phyloP scores from a whole-genome alignment of 2,329 filamentous ascomycete genomes.

The Gnomoniopsis sp. region DNA sequence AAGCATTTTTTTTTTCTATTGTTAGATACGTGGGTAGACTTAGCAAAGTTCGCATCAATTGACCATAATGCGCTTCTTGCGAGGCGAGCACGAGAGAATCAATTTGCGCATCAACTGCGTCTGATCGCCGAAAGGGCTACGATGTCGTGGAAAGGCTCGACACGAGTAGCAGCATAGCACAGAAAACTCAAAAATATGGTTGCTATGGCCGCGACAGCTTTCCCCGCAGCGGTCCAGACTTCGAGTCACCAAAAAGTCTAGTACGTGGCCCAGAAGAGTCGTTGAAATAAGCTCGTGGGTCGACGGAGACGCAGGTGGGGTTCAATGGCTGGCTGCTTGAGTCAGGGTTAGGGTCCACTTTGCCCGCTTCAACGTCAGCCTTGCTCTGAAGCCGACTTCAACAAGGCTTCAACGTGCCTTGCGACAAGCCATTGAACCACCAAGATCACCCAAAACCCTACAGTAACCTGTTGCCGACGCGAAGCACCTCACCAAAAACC shows the following conservation, averaged over 20 bases:
- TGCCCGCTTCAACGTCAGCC: not conserved
- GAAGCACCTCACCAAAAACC: not conserved
- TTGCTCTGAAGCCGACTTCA: not conserved
- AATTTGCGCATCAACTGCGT: too few species aligned
- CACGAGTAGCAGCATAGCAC: too few species aligned
- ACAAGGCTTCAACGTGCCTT: not conserved
- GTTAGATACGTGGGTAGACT: too few species aligned
- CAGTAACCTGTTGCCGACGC: not conserved
- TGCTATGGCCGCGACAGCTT: too few species aligned
- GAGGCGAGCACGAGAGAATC: too few species aligned
- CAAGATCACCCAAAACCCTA: not conserved
- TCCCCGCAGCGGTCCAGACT: too few species aligned
- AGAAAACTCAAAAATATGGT: not conserved
- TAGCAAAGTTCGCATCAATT: too few species aligned
- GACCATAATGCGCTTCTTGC: too few species aligned
- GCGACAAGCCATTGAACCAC: not conserved
- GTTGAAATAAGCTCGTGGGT: constrained; percentile 12
- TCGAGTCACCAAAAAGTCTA: not conserved
- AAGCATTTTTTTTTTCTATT: too few species aligned
- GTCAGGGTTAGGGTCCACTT: constrained; percentile 7
- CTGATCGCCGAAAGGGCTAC: too few species aligned
- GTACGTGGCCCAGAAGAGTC: not conserved
- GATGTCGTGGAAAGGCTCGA: too few species aligned
- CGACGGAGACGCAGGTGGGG: not conserved
- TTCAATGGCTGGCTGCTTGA: not conserved